Evolutionary conservation across 1,284 basidiomycete species (phyloP), one percentile per base, ranked within the genome.

Genomic region (Ustilago lituana): DNA sequence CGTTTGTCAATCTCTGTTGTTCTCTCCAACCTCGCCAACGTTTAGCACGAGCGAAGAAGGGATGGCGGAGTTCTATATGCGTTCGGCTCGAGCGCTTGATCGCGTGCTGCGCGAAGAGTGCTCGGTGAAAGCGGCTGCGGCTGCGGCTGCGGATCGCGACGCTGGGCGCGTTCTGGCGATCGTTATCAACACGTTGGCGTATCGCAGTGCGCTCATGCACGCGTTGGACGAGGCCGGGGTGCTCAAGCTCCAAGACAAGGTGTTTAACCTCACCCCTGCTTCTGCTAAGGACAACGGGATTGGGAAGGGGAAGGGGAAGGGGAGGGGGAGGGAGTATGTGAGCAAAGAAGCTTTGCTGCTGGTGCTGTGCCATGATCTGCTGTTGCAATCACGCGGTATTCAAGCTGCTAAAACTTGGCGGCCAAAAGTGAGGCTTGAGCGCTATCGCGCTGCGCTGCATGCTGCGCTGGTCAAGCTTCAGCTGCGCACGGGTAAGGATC

Each of bases 391-490:
- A 9, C 62, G 77, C 5, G 70, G 73, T 7, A 79, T 80, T 35
- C 72, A 77, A 27, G 74, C 79, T 0, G 59, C 71, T 19, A 63
- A 67, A 32, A 61, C 63, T 0, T 82, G 78, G 78, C 76, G 76
- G 4, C 80, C 80, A 0, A 65, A 65, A 17, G 57, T 56, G 17
- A 38, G 59, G 2, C 48, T 82, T 11, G 73, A 71, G 89, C 44
- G 91, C 38, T 92, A 97, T 81, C 92, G 91, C 78, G 91, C 93
- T 5, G 87, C 93, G n/a, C 85, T 98, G 5, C 87, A 89, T 63
- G 88, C 91, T 53, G 93, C 95, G 82, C 87, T 95, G 44, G 89
- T 90, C 55, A 89, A 89, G 75, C 84, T 93, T 55, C 94, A 95
- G 83, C 88, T 96, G 10, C 55, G 65, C 4, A 44, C 39, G n/a